phyloP scores from a whole-genome alignment of 768 basidiomycete species.

The Kwoniella shandongensis region DNA sequence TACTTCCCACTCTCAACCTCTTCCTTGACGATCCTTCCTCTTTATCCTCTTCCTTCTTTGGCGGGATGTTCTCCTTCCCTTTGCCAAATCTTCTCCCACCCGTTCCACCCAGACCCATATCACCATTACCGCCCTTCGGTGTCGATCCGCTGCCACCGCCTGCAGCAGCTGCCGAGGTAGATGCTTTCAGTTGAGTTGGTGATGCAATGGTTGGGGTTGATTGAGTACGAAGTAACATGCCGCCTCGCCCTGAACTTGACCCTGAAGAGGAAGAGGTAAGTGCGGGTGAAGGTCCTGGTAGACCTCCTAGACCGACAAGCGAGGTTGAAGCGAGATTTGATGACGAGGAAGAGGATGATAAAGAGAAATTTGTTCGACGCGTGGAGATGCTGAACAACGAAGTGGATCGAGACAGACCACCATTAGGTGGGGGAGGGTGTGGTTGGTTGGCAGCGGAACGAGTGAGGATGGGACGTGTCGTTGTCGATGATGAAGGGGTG shows the following conservation, averaged over 20 bases:
- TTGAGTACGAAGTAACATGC: conserved; percentile 36
- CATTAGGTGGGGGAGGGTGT: conserved; percentile 9
- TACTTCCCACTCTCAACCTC: conserved; percentile 26
- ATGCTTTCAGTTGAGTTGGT: conserved; percentile 23
- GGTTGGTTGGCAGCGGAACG: conserved; percentile 29
- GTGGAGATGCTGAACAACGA: conserved; percentile 33
- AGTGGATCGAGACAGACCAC: conserved; percentile 31
- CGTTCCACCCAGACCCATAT: conserved; percentile 4
- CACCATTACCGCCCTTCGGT: conserved; percentile 33
- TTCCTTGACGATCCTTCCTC: conserved; percentile 30
- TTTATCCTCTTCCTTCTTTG: conserved; percentile 37
- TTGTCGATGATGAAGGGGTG: conserved; percentile 6
- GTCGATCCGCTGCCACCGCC: conserved; percentile 10
- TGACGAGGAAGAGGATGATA: neutral
- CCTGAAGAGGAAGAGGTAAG: conserved; percentile 3
- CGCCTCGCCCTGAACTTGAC: conserved; percentile 10
- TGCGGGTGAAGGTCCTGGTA: neutral
- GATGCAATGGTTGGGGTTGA: conserved; percentile 30
- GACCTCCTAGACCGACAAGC: neutral
- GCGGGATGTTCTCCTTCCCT: conserved; percentile 50
- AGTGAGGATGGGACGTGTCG: conserved; percentile 32
- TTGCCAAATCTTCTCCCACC: conserved; percentile 26
- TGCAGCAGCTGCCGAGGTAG: conserved; percentile 20
- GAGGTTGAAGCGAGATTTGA: neutral
- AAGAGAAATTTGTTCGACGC: conserved; percentile 18